Percentiles rank a stretch among this genome's conserved stretches.
Evolutionary conservation across 2,329 filamentous ascomycete species (phyloP).

Genomic region (Penicillium sp.): DNA sequence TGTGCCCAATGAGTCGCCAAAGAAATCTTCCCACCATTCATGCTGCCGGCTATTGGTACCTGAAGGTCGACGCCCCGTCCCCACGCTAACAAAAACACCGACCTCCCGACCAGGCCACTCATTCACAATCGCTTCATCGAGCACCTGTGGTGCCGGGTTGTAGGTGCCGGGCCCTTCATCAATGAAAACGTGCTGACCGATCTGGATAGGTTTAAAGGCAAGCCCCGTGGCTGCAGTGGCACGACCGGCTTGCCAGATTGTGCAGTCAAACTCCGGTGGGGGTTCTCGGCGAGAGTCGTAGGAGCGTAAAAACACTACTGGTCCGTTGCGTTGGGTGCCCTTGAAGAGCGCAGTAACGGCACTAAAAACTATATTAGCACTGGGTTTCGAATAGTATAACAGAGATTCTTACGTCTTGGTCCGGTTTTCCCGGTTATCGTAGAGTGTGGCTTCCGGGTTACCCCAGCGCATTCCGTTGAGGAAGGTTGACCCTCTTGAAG

Average conservation of each 20-base stretch:
- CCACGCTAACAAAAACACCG: slow-evolving; percentile 87
- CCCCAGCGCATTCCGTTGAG: slow-evolving; percentile 60
- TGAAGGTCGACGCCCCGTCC: slow-evolving; percentile 82
- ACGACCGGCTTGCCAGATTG: slow-evolving; percentile 93
- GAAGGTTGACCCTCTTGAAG: slow-evolving; percentile 53
- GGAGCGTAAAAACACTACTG: slow-evolving; percentile 77
- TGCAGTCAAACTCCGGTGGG: slow-evolving; percentile 87
- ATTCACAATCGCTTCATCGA: slow-evolving; percentile 88
- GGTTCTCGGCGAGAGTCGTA: slow-evolving; percentile 95
- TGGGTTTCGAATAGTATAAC: slow-evolving; percentile 8
- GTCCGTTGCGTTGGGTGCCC: slow-evolving; percentile 68
- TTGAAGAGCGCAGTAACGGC: slow-evolving; percentile 90
- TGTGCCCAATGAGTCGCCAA: slow-evolving; percentile 69
- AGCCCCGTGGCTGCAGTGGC: slow-evolving; percentile 90
- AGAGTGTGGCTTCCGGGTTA: slow-evolving; percentile 82
- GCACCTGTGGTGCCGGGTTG: slow-evolving; percentile 79
- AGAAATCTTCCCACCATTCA: slow-evolving; percentile 90
- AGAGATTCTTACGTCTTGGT: slow-evolving; percentile 75
- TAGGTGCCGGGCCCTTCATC: slow-evolving; percentile 91
- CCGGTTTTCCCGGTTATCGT: slow-evolving; percentile 80
- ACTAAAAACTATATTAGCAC: slow-evolving; percentile 47
- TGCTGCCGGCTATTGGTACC: slow-evolving; percentile 68
- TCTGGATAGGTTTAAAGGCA: slow-evolving; percentile 92
- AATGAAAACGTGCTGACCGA: slow-evolving; percentile 90
- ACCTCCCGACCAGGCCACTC: slow-evolving; percentile 95